These are phyloP conservation scores for Lagerstroemia speciosa DNA, from an alignment of 345 rosid genomes.

Conservation along the genomic window DNA sequence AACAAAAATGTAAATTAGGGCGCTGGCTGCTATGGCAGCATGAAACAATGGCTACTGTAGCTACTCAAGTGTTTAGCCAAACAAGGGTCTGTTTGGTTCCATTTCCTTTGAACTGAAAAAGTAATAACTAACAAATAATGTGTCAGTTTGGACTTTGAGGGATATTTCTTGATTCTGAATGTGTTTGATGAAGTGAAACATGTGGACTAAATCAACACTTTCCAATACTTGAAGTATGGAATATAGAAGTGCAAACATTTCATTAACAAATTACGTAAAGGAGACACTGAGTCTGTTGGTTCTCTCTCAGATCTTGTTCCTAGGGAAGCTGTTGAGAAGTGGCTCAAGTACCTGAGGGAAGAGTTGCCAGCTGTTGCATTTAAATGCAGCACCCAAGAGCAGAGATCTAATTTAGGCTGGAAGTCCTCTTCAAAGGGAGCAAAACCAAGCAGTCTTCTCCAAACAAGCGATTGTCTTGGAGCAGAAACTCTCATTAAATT, in stretches of 20 bases:
- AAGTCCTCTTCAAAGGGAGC: constrained; percentile 51
- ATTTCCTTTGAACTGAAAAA: background rate
- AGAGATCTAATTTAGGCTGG: constrained; percentile 86
- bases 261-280: background rate
- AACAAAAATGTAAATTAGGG: background rate
- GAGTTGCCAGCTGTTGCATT: constrained; percentile 96
- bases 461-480: constrained; percentile 97
- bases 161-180: background rate
- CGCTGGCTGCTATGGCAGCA: background rate
- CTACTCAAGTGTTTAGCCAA: background rate
- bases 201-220: background rate
- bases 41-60: background rate
- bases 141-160: background rate
- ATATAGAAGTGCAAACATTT: background rate
- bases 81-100: background rate
- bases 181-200: background rate
- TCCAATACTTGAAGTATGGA: background rate
- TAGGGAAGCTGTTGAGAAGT: constrained; percentile 91
- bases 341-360: constrained; percentile 91
- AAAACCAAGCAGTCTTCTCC: constrained; percentile 60
- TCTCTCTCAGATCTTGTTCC: constrained; percentile 81
- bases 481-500: constrained; percentile 89
- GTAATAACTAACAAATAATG: background rate
- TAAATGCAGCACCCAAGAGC: constrained; percentile 95
- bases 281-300: background rate